A percentile compares a stretch with the other conserved stretches of the same genome.
These are phyloP conservation scores for Setaria italica DNA, from an alignment of 202 grass and related monocot genomes.

Conservation along the genomic window DNA sequence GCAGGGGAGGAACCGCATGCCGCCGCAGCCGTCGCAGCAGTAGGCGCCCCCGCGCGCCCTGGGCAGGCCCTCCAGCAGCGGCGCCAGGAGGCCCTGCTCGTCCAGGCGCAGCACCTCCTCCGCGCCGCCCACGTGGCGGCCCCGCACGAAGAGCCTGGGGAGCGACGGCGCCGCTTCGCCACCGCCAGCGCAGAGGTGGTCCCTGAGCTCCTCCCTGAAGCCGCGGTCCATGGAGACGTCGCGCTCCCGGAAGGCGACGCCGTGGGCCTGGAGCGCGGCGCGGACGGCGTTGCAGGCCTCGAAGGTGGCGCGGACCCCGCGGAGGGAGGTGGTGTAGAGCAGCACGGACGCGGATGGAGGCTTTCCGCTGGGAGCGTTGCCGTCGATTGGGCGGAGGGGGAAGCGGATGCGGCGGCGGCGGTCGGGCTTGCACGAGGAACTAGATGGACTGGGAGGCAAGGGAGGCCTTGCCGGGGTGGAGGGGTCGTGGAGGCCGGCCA, in stretches of 20 bases:
- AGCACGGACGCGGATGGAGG: background rate
- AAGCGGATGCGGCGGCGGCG: conserved; percentile 40
- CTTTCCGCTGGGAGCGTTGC: background rate
- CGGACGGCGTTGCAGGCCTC: conserved; percentile 87
- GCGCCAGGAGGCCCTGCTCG: conserved; percentile 71
- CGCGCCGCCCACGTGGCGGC: conserved; percentile 55
- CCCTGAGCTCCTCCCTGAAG: conserved; percentile 68
- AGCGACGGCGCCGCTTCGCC: conserved; percentile 8
- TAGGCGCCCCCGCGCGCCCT: conserved; percentile 36
- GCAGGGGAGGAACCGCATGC: conserved; percentile 76
- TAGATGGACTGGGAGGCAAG: no score
- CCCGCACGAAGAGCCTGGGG: conserved; percentile 74
- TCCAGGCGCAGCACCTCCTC: conserved; percentile 68
- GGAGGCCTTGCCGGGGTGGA: conserved; percentile 45
- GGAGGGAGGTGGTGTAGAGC: conserved; percentile 81
- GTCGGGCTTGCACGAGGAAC: background rate
- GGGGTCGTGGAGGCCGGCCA: conserved; percentile 80
- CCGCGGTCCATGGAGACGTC: conserved; percentile 89
- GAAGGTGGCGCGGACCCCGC: conserved; percentile 81
- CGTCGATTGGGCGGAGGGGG: conserved; percentile 46
- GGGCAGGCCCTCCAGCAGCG: conserved; percentile 62
- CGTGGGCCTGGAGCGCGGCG: conserved; percentile 52
- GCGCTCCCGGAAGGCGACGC: conserved; percentile 63
- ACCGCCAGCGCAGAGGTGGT: conserved; percentile 14
- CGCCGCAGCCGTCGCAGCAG: conserved; percentile 72